Base-by-base conservation (phyloP, 2,329 filamentous ascomycete species). In the Emmonsiellopsis sp. region DNA sequence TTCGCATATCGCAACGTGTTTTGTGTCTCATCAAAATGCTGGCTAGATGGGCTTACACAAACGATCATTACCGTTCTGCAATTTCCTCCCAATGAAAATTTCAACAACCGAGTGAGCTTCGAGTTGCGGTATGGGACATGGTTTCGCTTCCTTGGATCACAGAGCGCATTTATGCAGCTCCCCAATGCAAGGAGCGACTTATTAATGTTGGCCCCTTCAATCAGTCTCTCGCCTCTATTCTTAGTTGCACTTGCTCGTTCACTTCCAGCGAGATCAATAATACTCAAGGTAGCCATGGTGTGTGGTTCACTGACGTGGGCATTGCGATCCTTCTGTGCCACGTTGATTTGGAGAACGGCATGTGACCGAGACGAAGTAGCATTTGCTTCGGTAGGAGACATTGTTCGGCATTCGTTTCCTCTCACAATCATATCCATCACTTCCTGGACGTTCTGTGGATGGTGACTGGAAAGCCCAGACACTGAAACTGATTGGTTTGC, bases 1-100 rank as follows among this genome's bases (percentile, higher is more conserved):
- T 98, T 97, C 49, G 93, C 93, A 65, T 98, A 98, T 62, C 94
- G 87, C 14, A 98, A 78, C 0, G 93, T 98, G 70, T 98, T 98
- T 64, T 98, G 93, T 0, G 92, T 96, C 72, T 98, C 93, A 69
- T 98, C 93, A 62, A 93, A 98, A 71, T 98, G 93, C 5, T 88
- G 87, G 64, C 93, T 97, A 0, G 90, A 96, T 1, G 93, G 93
- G 61, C 91, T 96, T 52, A 98, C 88, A 64, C 93, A 98, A 31
- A 98, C 93, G 68, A 98, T 97, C 93, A 98, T 98, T 68, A 98
- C 93, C 0, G 93, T 98, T 72, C 91, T 94, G 78, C 93, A 98
- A 70, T 98, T 98, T 2, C 93, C 93, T 33, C 93, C 93, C 0
- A 98, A 81, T 0, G 92, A 95, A 72, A 98, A 98, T 65, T 98